Conservation (phyloP, 176 grass and related monocot genomes). For the Luzula sylvatica region DNA sequence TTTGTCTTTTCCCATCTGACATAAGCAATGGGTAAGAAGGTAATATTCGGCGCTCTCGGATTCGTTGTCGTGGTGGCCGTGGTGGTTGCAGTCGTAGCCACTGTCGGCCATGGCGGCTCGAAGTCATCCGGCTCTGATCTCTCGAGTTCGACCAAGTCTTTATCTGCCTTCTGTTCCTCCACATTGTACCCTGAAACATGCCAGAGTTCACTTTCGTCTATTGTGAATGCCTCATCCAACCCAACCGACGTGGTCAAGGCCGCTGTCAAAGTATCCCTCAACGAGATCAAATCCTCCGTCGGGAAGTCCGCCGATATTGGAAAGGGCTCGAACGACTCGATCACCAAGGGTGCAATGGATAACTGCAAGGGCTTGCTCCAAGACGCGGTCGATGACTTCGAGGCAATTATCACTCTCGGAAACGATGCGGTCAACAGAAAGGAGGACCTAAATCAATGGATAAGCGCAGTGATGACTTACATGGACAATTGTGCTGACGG, state of each 20-base stretch:
- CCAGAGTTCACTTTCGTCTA: slow-evolving; percentile 34
- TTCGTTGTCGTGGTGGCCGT: slow-evolving; percentile 46
- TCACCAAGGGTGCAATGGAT: slow-evolving; percentile 36
- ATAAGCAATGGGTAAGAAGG: slow-evolving; percentile 46
- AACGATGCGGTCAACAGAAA: slow-evolving; percentile 17
- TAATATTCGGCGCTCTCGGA: slow-evolving; percentile 30
- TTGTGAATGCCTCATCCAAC: slow-evolving; percentile 27
- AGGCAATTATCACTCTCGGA: slow-evolving; percentile 28
- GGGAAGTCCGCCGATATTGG: slow-evolving; percentile 25
- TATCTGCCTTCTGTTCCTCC: slow-evolving; percentile 35
- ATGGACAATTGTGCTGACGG: slow-evolving; percentile 71
- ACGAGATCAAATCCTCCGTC: slow-evolving; percentile 31
- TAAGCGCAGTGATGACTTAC: slow-evolving; percentile 54
- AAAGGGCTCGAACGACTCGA: slow-evolving; percentile 16
- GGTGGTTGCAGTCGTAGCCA: slow-evolving; percentile 55
- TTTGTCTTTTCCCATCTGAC: background rate
- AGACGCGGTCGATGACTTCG: slow-evolving; percentile 36
- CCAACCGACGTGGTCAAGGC: slow-evolving; percentile 39
- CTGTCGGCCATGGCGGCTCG: slow-evolving; percentile 25
- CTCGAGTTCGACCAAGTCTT: slow-evolving; percentile 19
- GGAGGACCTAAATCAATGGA: slow-evolving; percentile 53
- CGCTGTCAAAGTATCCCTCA: slow-evolving; percentile 30
- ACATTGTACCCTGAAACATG: slow-evolving; percentile 60
- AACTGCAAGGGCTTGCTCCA: slow-evolving; percentile 63
- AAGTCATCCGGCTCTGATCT: background rate